These are phyloP conservation scores for Ceriops zippeliana DNA, from an alignment of 345 rosid genomes.

Conservation along the genomic window DNA sequence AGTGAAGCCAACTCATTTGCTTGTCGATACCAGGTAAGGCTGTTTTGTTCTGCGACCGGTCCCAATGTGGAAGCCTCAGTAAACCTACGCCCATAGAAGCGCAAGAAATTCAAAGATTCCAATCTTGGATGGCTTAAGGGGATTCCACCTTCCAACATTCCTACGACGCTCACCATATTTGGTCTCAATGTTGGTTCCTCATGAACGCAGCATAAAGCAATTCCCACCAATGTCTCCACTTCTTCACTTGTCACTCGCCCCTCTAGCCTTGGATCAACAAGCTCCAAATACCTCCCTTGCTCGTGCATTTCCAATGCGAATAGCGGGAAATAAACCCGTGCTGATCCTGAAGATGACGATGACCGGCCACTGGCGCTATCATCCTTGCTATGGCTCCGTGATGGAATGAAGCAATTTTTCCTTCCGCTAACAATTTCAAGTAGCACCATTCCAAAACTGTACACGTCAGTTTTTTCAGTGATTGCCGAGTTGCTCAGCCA, in stretches of 20 bases:
- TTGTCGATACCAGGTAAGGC: slow-evolving; percentile 25
- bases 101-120: slow-evolving; percentile 74
- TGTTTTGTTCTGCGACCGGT: slow-evolving; percentile 35
- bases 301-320: slow-evolving; percentile 66
- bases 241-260: slow-evolving; percentile 55
- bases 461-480: slow-evolving; percentile 27
- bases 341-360: slow-evolving; percentile 16
- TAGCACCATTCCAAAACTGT: slow-evolving; percentile 28
- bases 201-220: slow-evolving; percentile 28
- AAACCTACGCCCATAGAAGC: slow-evolving; percentile 78
- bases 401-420: slow-evolving; percentile 20
- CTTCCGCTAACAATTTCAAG: slow-evolving; percentile 30
- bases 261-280: slow-evolving; percentile 76
- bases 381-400: slow-evolving; percentile 16
- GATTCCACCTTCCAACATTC: slow-evolving; percentile 36
- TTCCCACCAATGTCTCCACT: slow-evolving; percentile 18
- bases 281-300: slow-evolving; percentile 55
- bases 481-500: slow-evolving; percentile 25
- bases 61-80: slow-evolving; percentile 65
- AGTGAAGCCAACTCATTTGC: slow-evolving; percentile 36
- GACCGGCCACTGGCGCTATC: slow-evolving; percentile 18
- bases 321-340: slow-evolving; percentile 61
- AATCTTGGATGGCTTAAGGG: slow-evolving; percentile 61
- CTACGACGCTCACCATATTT: slow-evolving; percentile 24
- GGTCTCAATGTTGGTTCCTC: slow-evolving; percentile 29